phyloP scores from a whole-genome alignment of 306 rosid species.

The Senna tora region DNA sequence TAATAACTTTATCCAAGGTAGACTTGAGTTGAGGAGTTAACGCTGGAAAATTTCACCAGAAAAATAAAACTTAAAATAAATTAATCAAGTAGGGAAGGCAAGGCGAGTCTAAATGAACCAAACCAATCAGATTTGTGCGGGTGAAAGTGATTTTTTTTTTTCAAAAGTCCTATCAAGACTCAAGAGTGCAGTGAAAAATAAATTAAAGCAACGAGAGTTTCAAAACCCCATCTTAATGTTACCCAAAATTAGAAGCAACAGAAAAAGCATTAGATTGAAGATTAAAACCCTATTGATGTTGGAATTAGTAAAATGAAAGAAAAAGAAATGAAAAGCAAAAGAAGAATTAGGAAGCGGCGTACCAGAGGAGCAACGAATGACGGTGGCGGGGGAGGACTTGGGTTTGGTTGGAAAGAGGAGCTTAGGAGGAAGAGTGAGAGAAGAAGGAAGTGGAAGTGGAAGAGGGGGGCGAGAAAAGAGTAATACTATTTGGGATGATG shows the following conservation, averaged over 20 bases:
- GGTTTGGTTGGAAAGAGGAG: constrained; percentile 39
- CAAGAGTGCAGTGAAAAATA: constrained; percentile 5
- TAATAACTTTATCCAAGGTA: constrained; percentile 85
- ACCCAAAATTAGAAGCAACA: background rate
- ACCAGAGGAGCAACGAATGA: constrained; percentile 78
- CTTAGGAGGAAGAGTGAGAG: constrained; percentile 21
- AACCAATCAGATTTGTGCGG: background rate
- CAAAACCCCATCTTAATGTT: background rate
- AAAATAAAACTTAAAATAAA: background rate
- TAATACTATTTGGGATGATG: constrained; percentile 34
- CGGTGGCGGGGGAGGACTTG: constrained; percentile 31
- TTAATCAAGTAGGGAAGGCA: background rate
- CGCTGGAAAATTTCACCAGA: constrained; percentile 48
- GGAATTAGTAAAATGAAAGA: background rate
- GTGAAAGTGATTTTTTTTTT: background rate
- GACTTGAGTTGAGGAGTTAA: constrained; percentile 81
- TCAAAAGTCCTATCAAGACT: too few species aligned
- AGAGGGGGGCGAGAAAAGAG: constrained; percentile 27
- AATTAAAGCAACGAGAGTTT: background rate
- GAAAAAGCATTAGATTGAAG: too few species aligned
- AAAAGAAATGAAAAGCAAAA: background rate
- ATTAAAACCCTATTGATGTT: background rate
- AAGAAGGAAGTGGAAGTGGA: constrained; percentile 39
- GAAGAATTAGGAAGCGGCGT: background rate
- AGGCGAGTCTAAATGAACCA: background rate